These are phyloP conservation scores for Thermomucor indicae-seudaticae DNA, from an alignment of 371 early-diverging fungal species.

Conservation along the genomic window DNA sequence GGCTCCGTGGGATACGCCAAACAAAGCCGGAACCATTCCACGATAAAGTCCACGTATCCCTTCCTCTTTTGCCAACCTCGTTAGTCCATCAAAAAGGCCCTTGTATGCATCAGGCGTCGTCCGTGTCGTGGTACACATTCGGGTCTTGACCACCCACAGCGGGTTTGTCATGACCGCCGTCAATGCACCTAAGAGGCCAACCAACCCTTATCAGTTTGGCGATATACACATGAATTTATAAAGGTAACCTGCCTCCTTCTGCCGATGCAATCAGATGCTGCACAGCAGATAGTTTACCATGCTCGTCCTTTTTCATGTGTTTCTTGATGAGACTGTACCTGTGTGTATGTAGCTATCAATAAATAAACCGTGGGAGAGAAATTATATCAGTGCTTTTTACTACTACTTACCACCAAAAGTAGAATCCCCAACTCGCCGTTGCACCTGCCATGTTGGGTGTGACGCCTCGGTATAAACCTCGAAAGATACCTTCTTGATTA, in stretches of 20 bases:
- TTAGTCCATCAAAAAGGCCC: slow-evolving; percentile 69
- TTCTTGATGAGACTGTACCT: slow-evolving; percentile 76
- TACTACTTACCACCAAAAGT: slow-evolving; percentile 80
- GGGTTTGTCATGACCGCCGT: slow-evolving; percentile 88
- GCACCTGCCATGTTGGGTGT: slow-evolving; percentile 89
- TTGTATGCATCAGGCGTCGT: slow-evolving; percentile 70
- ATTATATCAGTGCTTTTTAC: background rate
- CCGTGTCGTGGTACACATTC: slow-evolving; percentile 79
- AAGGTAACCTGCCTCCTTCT: slow-evolving; percentile 49
- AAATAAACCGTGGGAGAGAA: background rate
- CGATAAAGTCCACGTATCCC: slow-evolving; percentile 84
- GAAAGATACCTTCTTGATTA: slow-evolving; percentile 47
- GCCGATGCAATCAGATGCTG: slow-evolving; percentile 87
- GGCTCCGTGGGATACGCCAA: slow-evolving; percentile 93
- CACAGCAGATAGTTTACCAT: slow-evolving; percentile 54
- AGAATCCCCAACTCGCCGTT: slow-evolving; percentile 93
- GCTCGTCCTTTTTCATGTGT: slow-evolving; percentile 61
- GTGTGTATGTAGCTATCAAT: background rate
- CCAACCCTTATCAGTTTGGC: too few species aligned
- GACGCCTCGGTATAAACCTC: slow-evolving; percentile 89
- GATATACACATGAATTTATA: too few species aligned
- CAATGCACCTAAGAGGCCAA: slow-evolving; percentile 52
- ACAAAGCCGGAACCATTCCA: slow-evolving; percentile 84
- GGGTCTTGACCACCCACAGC: slow-evolving; percentile 92
- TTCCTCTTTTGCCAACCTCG: slow-evolving; percentile 62